Percentiles rank a stretch among this genome's conserved stretches.
These are phyloP conservation scores for Phytophthora hibernalis DNA, from an alignment of 352 stramenopile species.

Conservation along the genomic window DNA sequence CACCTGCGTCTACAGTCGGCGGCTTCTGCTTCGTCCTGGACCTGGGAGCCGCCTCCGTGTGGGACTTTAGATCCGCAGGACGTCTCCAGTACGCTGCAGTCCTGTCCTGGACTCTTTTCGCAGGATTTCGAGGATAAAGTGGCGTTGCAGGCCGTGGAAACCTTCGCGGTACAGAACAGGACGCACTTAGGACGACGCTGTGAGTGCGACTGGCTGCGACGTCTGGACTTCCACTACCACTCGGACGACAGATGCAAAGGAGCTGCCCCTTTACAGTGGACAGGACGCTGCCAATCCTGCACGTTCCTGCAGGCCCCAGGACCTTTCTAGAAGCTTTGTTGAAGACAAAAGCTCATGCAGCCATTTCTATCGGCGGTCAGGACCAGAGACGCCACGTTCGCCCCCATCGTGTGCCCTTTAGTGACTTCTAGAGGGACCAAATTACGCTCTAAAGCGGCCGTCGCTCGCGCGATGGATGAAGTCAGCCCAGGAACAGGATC, in stretches of 20 bases:
- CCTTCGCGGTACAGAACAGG: conserved; percentile 20
- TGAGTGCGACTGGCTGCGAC: conserved; percentile 33
- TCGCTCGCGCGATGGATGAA: conserved; percentile 28
- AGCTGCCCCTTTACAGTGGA: conserved; percentile 11
- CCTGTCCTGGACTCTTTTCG: conserved; percentile 11
- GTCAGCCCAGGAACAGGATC: conserved; percentile 17
- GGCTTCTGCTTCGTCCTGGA: conserved; percentile 23
- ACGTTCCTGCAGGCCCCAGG: conserved; percentile 4
- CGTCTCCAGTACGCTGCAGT: conserved; percentile 7
- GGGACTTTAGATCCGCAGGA: conserved; percentile 16
- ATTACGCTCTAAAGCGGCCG: conserved; percentile 2
- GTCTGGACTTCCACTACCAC: conserved; percentile 21
- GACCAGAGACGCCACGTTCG: conserved; percentile 4
- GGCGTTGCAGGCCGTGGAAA: conserved; percentile 14
- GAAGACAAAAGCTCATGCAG: background rate
- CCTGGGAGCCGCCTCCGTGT: conserved; percentile 19
- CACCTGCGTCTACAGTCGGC: background rate
- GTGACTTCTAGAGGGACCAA: background rate
- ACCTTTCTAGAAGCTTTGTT: conserved; percentile 6
- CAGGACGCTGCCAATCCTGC: conserved; percentile 20
- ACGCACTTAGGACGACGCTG: conserved; percentile 28
- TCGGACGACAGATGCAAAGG: conserved; percentile 8
- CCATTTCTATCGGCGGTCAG: background rate
- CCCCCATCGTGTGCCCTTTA: conserved; percentile 10
- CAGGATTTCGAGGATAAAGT: conserved; percentile 13